Conservation (phyloP, 2,329 filamentous ascomycete genomes). For the Colletotrichum chlorophyti region DNA sequence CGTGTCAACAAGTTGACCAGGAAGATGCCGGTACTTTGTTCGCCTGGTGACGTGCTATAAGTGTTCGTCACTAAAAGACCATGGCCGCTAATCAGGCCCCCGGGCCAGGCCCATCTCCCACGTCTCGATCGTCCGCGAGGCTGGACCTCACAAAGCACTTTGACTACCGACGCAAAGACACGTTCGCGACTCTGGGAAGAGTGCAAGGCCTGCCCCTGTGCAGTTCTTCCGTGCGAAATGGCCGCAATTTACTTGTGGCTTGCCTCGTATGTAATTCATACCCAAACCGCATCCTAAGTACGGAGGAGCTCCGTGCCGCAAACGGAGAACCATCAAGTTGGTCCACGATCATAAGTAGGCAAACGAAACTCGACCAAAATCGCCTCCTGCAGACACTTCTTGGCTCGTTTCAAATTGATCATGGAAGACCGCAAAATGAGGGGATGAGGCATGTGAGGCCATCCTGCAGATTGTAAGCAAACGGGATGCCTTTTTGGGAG, state of each 20-base stretch:
- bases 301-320: not conserved
- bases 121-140: not conserved
- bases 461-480: not conserved
- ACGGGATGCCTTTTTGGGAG: conserved; percentile 15
- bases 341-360: not conserved
- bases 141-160: not conserved
- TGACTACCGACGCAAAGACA: conserved; percentile 1
- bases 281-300: not conserved
- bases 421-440: not conserved
- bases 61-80: conserved; percentile 11
- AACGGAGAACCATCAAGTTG: no score
- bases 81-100: conserved; percentile 9
- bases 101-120: conserved; percentile 5
- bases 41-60: conserved; percentile 6
- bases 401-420: conserved; percentile 22
- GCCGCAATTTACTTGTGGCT: not conserved
- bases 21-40: conserved; percentile 22
- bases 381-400: not conserved
- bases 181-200: not conserved
- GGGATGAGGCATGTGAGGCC: not conserved
- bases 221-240: not conserved
- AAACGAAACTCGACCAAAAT: not conserved
- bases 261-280: not conserved
- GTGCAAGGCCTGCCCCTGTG: not conserved
- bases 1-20: conserved; percentile 13